Evolutionary conservation across 2,329 filamentous ascomycete species (phyloP), one percentile per base, ranked within the genome.

Genomic region (Tolypocladium ophioglossoides): DNA sequence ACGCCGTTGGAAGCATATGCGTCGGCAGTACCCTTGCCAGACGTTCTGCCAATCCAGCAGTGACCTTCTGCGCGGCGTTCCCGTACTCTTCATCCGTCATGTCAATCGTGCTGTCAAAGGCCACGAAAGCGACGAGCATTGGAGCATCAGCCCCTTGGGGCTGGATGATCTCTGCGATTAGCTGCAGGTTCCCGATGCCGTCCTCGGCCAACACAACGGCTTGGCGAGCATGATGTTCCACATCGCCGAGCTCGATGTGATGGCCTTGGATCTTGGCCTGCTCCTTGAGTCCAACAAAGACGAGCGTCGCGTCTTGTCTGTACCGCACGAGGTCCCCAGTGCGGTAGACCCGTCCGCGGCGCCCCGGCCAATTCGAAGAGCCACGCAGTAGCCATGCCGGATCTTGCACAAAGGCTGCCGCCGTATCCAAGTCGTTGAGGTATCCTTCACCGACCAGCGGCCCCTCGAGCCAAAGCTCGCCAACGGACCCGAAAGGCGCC

Each of bases 221-320:
- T 16, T 44, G 46, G 27, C 52, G 49, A 30, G 56, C 35, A 12
- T 57, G 49, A 22, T 52, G 55, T 51, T 63, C 62, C 10, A 63
- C 52, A 8, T 61, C 61, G 2, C 50, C 56, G 0, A 77, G 68
- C 62, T 77, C 82, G 54, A 79, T 66, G 50, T 78, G 64, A 54
- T 74, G 80, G 39, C 82, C 82, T 30, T 73, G 70, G 16, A 83
- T 63, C 60, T 82, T 82, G 52, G 81, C 72, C 61, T 82, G 78
- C 0, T 70, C 70, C 58, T 77, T 77, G 48, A 78, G 69, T 50
- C 77, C 78, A 49, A 78, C 61, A 51, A 74, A 77, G 0, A 68
- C 59, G 8, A 78, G 61, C 30, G 61, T 62, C 2, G 59, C 61
- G 34, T 62, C 56, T 1, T 63, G 61, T 41, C 70, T 62, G 22